Evolutionary conservation across 2,329 filamentous ascomycete species (phyloP), one percentile per base, ranked within the genome.

Genomic region (Metarhizium rileyi): DNA sequence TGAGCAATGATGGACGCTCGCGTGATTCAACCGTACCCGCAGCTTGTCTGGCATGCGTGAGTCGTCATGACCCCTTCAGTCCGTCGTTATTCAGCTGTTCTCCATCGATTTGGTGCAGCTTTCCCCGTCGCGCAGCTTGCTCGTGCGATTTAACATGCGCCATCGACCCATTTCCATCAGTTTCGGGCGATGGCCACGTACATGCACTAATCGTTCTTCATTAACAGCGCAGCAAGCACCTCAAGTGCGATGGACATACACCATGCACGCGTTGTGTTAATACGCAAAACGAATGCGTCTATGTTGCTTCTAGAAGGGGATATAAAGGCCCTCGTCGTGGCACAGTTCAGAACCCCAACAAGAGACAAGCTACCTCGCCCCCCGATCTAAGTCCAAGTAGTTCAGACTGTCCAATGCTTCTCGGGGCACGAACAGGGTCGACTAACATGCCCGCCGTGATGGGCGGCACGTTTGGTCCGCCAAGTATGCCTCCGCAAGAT

Each of bases 261-360:
- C 86, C 86, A 12, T 90, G 87, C 66, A 75, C 77, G 44, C 80
- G 87, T 48, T 90, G 86, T 65, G 68, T 69, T 22, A 66, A 70
- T 46, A 74, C 76, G 44, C 75, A 76, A 50, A 68, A 74, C 18
- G 74, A 83, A 44, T 91, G 87, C 64, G 69, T 81, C 59, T 90
- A 88, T 62, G 79, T 87, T 45, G 81, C 84, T 42, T 89, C 85
- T 36, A 81, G 86, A 41, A 78, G 86, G 53, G 86, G 86, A 27
- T 87, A 86, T 69, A 87, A 86, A 65, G 83, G 84, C 14, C 61
- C 66, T 54, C 57, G 67, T 55, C 55, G 67, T 69, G 64, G 59
- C 18, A 55, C 61, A n/a, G 56, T 64, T 6, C 65, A 64, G 51
- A 77, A 71, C 57, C 68, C 70, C 9, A 72, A 73, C 60, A 79